Evolutionary conservation across 1,284 basidiomycete genomes (phyloP).

Genomic region (Ganoderma sinense): DNA sequence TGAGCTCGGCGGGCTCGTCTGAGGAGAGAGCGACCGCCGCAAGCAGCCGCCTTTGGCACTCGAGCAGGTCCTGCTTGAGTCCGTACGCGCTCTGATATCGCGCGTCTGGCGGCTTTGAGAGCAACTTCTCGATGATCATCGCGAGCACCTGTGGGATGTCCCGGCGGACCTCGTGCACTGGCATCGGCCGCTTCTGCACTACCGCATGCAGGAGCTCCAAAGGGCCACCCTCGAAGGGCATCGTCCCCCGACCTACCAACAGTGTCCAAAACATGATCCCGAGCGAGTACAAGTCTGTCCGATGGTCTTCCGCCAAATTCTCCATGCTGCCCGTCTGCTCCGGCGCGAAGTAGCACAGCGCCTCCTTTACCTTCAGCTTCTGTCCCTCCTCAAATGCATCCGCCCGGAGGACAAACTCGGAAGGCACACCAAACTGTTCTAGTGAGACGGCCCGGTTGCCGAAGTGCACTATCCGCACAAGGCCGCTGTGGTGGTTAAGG

Average conservation of each 20-base stretch:
- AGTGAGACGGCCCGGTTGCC: conserved; percentile 79
- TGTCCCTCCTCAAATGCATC: conserved; percentile 63
- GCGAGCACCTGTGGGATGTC: conserved; percentile 77
- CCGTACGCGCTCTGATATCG: conserved; percentile 77
- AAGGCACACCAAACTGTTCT: conserved; percentile 74
- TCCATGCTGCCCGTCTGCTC: conserved; percentile 78
- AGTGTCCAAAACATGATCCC: conserved; percentile 77
- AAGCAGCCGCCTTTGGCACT: conserved; percentile 69
- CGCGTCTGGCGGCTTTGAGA: conserved; percentile 68
- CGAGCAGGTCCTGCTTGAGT: conserved; percentile 67
- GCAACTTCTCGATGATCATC: conserved; percentile 72
- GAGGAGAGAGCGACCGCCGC: conserved; percentile 62
- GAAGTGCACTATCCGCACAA: conserved; percentile 74
- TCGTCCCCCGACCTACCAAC: conserved; percentile 69
- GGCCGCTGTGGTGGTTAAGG: conserved; percentile 69
- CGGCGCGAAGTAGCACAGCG: conserved; percentile 74
- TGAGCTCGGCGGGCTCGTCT: conserved; percentile 69
- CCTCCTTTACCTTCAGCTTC: conserved; percentile 75
- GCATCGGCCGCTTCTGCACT: conserved; percentile 74
- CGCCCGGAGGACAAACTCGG: conserved; percentile 65
- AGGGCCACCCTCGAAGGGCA: conserved; percentile 76
- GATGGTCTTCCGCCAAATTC: conserved; percentile 70
- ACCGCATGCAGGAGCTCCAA: conserved; percentile 72
- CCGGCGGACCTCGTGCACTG: conserved; percentile 75
- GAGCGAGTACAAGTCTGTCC: conserved; percentile 75